Evolutionary conservation across 305 asterid species (phyloP), one percentile per base, ranked within the genome.

Genomic region (Nicotiana rustica): DNA sequence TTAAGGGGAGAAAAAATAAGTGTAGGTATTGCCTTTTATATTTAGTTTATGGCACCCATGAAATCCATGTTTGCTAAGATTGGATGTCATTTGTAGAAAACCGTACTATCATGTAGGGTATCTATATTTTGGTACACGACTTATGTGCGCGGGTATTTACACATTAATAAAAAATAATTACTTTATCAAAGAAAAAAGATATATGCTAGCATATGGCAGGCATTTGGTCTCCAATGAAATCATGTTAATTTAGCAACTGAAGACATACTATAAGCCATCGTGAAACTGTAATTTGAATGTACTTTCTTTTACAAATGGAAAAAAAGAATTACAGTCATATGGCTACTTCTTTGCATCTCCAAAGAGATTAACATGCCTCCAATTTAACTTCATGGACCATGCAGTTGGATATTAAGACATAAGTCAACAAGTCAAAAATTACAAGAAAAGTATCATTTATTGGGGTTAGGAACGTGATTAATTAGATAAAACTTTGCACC

Each of bases 181-280:
- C 77, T 69, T 38, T 44, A 4, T 68, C 56, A 69, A 3, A 69
- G 44, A 69, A 38, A 55, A 69, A 18, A 67, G 15, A 10, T 18
- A 68, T 68, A 36, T 36, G 56, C 77, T 9, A 68, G 77, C 77
- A 36, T 68, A n/a, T 18, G 14, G 57, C 77, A 69, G 77, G 33
- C 77, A 38, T 18, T 69, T 69, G 10, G 10, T 69, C 31, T 38
- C 33, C 77, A 38, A 18, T 38, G 33, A 41, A 69, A 38, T 38
- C 29, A 9, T 14, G 49, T 69, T 4, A 69, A 18, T 69, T 41
- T 69, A 47, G 19, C 12, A 31, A 69, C 57, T 38, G 19, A 69
- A 69, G n/a, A 18, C n/a, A 17, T 38, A 41, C 33, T 69, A 18
- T 5, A n/a, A 13, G 31, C 57, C 1, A 18, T 69, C 10, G 2